These are phyloP conservation scores for Ustilago shanxiensis DNA, from an alignment of 1,284 basidiomycete genomes.

Conservation along the genomic window DNA sequence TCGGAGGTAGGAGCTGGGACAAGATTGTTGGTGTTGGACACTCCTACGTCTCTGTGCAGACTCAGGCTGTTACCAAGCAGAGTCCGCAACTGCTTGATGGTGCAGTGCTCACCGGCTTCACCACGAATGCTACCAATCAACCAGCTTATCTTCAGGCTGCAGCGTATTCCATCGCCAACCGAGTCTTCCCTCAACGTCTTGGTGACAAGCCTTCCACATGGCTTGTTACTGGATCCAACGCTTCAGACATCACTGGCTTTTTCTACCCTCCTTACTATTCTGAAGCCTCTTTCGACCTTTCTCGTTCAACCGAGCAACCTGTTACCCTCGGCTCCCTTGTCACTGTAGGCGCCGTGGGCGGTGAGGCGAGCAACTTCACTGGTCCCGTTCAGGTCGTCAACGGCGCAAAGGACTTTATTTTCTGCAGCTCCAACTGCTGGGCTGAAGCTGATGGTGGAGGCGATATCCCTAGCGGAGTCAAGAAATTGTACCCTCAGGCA, in stretches of 20 bases:
- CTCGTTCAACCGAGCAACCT: slow-evolving; percentile 60
- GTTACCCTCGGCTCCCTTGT: slow-evolving; percentile 69
- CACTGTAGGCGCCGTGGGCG: slow-evolving; percentile 56
- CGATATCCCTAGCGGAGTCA: slow-evolving; percentile 27
- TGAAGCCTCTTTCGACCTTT: slow-evolving; percentile 49
- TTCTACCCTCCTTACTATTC: slow-evolving; percentile 71
- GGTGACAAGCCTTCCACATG: slow-evolving; percentile 40
- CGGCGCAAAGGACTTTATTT: slow-evolving; percentile 70
- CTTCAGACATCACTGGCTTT: slow-evolving; percentile 70
- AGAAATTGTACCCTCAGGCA: slow-evolving; percentile 47
- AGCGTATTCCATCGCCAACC: slow-evolving; percentile 64
- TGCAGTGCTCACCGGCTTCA: slow-evolving; percentile 69
- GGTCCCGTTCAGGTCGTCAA: slow-evolving; percentile 71
- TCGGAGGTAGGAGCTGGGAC: slow-evolving; percentile 38
- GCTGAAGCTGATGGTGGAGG: slow-evolving; percentile 46
- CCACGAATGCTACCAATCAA: slow-evolving; percentile 57
- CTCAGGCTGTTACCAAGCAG: slow-evolving; percentile 57
- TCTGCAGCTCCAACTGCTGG: slow-evolving; percentile 65
- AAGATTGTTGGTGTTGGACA: slow-evolving; percentile 60
- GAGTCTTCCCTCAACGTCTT: slow-evolving; percentile 48
- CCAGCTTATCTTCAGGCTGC: slow-evolving; percentile 59
- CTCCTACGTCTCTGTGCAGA: slow-evolving; percentile 53
- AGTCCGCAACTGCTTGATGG: slow-evolving; percentile 66
- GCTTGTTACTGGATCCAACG: slow-evolving; percentile 63
- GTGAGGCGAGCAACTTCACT: slow-evolving; percentile 61